Percentiles rank a stretch among this genome's conserved stretches.
These are phyloP conservation scores for Serendipita sp. DNA, from an alignment of 768 basidiomycete genomes.

Conservation along the genomic window DNA sequence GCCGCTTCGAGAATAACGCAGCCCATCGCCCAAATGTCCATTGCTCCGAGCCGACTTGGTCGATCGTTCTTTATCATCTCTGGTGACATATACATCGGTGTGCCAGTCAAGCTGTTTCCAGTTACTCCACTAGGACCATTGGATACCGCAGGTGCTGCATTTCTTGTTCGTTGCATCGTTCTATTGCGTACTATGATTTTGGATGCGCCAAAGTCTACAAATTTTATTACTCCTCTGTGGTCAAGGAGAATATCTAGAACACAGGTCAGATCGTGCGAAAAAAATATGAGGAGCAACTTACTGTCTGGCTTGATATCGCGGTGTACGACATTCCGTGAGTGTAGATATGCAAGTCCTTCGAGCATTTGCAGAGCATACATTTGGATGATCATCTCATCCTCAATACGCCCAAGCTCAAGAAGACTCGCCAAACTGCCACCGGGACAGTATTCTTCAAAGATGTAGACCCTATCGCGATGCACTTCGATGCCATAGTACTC, in stretches of 20 bases:
- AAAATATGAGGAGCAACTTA: conserved; percentile 34
- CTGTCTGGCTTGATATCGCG: conserved; percentile 98
- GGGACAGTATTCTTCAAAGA: conserved; percentile 97
- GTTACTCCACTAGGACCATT: conserved; percentile 15
- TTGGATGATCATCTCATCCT: conserved; percentile 91
- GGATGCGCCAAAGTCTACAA: conserved; percentile 94
- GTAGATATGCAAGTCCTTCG: conserved; percentile 84
- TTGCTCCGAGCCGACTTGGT: conserved; percentile 76
- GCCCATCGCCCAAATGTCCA: conserved; percentile 97
- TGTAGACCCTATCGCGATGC: conserved; percentile 95
- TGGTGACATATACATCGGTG: conserved; percentile 99
- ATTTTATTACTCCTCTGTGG: conserved; percentile 83
- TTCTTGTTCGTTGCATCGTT: conserved; percentile 58
- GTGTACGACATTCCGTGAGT: conserved; percentile 83
- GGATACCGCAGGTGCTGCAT: conserved; percentile 26
- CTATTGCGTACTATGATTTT: conserved; percentile 88
- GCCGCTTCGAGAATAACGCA: conserved; percentile 96
- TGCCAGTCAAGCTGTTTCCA: conserved; percentile 83
- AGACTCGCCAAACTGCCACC: conserved; percentile 83
- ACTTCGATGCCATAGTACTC: conserved; percentile 99
- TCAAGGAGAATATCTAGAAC: conserved; percentile 77
- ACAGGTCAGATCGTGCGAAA: not conserved
- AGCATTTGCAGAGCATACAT: conserved; percentile 96
- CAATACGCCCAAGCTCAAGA: conserved; percentile 85
- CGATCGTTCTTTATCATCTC: conserved; percentile 94